These are phyloP conservation scores for Tylopilus sp. DNA, from an alignment of 768 basidiomycete genomes.

Conservation along the genomic window DNA sequence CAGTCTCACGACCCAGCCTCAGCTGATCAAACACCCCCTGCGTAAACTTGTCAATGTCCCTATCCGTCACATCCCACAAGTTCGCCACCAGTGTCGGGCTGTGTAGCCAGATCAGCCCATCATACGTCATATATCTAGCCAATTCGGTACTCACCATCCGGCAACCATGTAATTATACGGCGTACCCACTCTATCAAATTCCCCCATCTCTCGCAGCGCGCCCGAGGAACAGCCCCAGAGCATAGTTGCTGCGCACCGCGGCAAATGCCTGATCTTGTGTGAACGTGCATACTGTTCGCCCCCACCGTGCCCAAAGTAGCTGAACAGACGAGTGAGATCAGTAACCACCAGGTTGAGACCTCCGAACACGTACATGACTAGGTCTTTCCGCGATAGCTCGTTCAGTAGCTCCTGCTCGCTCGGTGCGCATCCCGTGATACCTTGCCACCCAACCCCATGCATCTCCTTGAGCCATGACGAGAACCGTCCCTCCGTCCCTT, in stretches of 20 bases:
- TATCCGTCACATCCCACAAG: slow-evolving; percentile 97
- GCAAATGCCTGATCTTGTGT: slow-evolving; percentile 76
- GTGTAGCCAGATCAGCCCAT: neutral
- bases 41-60: slow-evolving; percentile 93
- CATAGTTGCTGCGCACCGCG: slow-evolving; percentile 90
- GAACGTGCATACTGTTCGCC: slow-evolving; percentile 93
- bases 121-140: neutral
- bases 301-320: slow-evolving; percentile 97
- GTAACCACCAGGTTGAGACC: neutral
- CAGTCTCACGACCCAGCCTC: slow-evolving; percentile 39
- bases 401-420: slow-evolving; percentile 81
- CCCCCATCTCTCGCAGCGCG: slow-evolving; percentile 82
- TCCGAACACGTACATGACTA: slow-evolving; percentile 77
- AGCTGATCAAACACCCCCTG: slow-evolving; percentile 78
- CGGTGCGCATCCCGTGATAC: slow-evolving; percentile 69
- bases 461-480: slow-evolving; percentile 72
- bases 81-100: slow-evolving; percentile 94
- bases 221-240: slow-evolving; percentile 99
- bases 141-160: slow-evolving; percentile 73
- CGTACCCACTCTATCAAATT: slow-evolving; percentile 89
- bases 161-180: slow-evolving; percentile 96
- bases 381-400: slow-evolving; percentile 69
- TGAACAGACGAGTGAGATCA: slow-evolving; percentile 29
- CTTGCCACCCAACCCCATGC: slow-evolving; percentile 77
- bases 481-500: slow-evolving; percentile 80